Percentiles rank a stretch among this genome's conserved stretches.
These are phyloP conservation scores for Rhamnella rubrinervis DNA, from an alignment of 331 rosid genomes.

Conservation along the genomic window DNA sequence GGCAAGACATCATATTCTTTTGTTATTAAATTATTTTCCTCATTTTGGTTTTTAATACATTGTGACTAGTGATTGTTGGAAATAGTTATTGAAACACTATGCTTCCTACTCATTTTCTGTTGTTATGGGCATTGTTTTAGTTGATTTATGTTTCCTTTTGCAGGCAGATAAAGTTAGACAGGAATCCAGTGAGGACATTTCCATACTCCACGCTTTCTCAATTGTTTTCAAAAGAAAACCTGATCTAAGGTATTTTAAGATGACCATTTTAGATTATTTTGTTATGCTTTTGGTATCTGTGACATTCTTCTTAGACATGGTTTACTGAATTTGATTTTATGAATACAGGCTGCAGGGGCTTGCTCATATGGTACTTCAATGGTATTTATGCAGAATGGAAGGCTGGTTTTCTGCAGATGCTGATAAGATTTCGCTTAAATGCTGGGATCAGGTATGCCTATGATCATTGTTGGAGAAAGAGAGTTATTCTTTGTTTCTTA, in stretches of 20 bases:
- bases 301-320: slow-evolving; percentile 13
- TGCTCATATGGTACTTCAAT: slow-evolving; percentile 86
- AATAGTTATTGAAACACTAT: background rate
- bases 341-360: slow-evolving; percentile 81
- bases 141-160: slow-evolving; percentile 25
- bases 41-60: background rate
- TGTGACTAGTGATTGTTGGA: background rate
- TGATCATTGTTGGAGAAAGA: no score
- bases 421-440: slow-evolving; percentile 79
- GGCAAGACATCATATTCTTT: slow-evolving; percentile 39
- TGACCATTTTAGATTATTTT: background rate
- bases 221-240: slow-evolving; percentile 83
- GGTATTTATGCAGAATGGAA: slow-evolving; percentile 99
- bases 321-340: slow-evolving; percentile 15
- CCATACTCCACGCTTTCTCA: slow-evolving; percentile 71
- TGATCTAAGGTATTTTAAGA: slow-evolving; percentile 55
- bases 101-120: slow-evolving; percentile 1
- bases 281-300: background rate
- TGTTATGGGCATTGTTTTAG: slow-evolving; percentile 21
- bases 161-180: slow-evolving; percentile 73
- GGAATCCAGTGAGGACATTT: slow-evolving; percentile 70
- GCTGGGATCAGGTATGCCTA: slow-evolving; percentile 84
- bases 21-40: background rate
- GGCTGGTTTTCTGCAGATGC: slow-evolving; percentile 99
- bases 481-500: no score